These are phyloP conservation scores for Dentipellis fragilis DNA, from an alignment of 768 basidiomycete species.

Conservation along the genomic window DNA sequence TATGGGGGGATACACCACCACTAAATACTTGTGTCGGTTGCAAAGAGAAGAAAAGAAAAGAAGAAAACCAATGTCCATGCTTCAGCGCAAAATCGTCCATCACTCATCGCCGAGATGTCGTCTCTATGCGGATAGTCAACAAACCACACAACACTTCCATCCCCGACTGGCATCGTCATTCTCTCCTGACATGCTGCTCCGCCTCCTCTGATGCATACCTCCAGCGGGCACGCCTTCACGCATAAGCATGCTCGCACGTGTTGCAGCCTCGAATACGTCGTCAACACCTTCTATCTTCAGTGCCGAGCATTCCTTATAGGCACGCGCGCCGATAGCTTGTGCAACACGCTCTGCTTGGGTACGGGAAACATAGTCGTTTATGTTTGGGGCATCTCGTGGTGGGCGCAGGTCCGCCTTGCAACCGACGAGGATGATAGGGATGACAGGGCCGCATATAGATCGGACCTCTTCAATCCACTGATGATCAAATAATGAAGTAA, in stretches of 20 bases:
- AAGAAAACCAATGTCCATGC: too few species aligned
- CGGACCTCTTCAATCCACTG: slow-evolving; percentile 99
- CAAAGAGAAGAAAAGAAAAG: too few species aligned
- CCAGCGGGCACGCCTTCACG: slow-evolving; percentile 62
- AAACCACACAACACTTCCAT: slow-evolving; percentile 10
- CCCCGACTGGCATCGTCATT: slow-evolving; percentile 2
- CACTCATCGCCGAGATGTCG: too few species aligned
- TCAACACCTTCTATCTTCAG: slow-evolving; percentile 89
- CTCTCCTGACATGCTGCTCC: slow-evolving; percentile 17
- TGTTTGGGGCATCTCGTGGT: slow-evolving; percentile 33
- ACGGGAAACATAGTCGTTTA: slow-evolving; percentile 55
- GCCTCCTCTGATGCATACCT: slow-evolving; percentile 27
- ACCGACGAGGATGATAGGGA: slow-evolving; percentile 93
- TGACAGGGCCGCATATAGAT: slow-evolving; percentile 83
- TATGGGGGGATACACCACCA: too few species aligned
- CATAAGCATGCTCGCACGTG: slow-evolving; percentile 93
- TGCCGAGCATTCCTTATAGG: slow-evolving; percentile 92
- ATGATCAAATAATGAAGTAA: background rate
- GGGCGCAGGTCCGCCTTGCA: slow-evolving; percentile 93
- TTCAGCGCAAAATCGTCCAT: too few species aligned
- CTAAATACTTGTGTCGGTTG: too few species aligned
- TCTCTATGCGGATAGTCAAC: slow-evolving; percentile 1
- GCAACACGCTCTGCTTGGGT: slow-evolving; percentile 80
- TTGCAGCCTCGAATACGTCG: slow-evolving; percentile 96
- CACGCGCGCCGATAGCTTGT: slow-evolving; percentile 76